Evolutionary conservation across 2,329 filamentous ascomycete genomes (phyloP).

Genomic region (Sclerotinia minor): DNA sequence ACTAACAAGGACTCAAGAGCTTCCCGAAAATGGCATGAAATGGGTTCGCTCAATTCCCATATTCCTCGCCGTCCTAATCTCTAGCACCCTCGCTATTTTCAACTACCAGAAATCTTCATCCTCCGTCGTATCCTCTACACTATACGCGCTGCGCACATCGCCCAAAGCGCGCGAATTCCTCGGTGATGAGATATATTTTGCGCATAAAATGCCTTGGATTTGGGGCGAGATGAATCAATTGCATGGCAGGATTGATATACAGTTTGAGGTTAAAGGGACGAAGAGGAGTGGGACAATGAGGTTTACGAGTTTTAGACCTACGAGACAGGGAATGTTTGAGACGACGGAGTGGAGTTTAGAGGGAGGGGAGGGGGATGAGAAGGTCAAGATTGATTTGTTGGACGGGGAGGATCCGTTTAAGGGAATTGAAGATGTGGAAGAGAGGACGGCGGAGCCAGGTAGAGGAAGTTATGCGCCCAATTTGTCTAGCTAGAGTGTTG

Average conservation of each 20-base stretch:
- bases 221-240: conserved; percentile 88
- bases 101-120: conserved; percentile 98
- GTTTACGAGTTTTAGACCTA: conserved; percentile 74
- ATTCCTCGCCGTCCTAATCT: conserved; percentile 71
- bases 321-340: conserved; percentile 67
- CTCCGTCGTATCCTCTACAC: conserved; percentile 78
- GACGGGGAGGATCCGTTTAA: conserved; percentile 70
- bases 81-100: conserved; percentile 84
- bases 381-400: conserved; percentile 68
- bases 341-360: conserved; percentile 89
- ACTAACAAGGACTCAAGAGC: conserved; percentile 30
- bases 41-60: conserved; percentile 77
- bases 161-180: conserved; percentile 71
- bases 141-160: conserved; percentile 88
- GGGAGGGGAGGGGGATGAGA: conserved; percentile 55
- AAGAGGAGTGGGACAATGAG: conserved; percentile 70
- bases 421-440: conserved; percentile 48
- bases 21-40: conserved; percentile 44
- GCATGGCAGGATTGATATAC: conserved; percentile 85
- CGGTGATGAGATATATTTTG: conserved; percentile 85
- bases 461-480: conserved; percentile 42
- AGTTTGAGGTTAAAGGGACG: conserved; percentile 82
- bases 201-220: conserved; percentile 78
- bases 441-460: conserved; percentile 45
- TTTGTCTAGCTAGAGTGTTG: conserved; percentile 33